Percentiles rank a stretch among this genome's conserved stretches.
Evolutionary conservation across 805 yeast genomes (phyloP).

Genomic region (Suhomyces vadensis): DNA sequence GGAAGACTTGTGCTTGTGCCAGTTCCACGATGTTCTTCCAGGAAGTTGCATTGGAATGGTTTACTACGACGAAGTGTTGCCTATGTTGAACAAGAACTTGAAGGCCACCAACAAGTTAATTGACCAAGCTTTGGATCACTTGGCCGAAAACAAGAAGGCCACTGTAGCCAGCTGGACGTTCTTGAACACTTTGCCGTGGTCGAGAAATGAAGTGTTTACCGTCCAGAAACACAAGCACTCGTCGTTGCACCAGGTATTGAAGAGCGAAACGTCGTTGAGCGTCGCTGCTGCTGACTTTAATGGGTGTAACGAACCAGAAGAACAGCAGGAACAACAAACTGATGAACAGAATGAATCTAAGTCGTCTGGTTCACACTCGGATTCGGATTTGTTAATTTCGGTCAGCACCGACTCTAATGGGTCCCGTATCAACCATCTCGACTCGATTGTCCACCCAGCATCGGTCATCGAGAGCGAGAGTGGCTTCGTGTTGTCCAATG

Average conservation of each 20-base stretch:
- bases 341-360: background rate
- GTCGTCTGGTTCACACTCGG: background rate
- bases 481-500: constrained; percentile 60
- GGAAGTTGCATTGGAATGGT: constrained; percentile 96
- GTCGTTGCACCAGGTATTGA: constrained; percentile 17
- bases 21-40: constrained; percentile 97
- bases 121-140: constrained; percentile 42
- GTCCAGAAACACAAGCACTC: constrained; percentile 27
- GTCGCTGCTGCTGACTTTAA: background rate
- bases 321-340: background rate
- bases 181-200: constrained; percentile 69
- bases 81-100: constrained; percentile 64
- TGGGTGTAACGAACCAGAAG: background rate
- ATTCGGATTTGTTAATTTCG: constrained; percentile 17
- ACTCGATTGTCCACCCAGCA: constrained; percentile 45
- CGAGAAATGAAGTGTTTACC: constrained; percentile 49
- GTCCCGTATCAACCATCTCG: constrained; percentile 16
- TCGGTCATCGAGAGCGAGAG: constrained; percentile 42
- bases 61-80: constrained; percentile 77
- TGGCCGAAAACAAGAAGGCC: background rate
- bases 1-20: constrained; percentile 88
- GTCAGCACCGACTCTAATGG: constrained; percentile 20
- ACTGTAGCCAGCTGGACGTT: constrained; percentile 18
- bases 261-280: background rate
- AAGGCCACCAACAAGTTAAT: constrained; percentile 54